Conservation (phyloP, 2,329 filamentous ascomycete genomes). For the Karstenula rhodostoma region DNA sequence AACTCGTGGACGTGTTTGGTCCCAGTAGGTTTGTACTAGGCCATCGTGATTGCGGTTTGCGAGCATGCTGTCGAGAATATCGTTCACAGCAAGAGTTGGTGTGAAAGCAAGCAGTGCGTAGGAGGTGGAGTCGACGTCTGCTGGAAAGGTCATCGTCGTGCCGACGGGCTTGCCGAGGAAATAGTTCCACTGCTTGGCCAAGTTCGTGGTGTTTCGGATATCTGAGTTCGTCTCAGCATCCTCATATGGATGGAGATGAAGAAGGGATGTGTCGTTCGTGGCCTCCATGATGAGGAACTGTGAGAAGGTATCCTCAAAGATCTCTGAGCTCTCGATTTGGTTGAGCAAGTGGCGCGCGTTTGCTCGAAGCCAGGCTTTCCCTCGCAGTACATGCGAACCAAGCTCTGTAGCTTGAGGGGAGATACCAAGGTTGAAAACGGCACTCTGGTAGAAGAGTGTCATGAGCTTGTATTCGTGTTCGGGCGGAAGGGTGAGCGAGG, state of each 20-base stretch:
- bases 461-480: conserved; percentile 47
- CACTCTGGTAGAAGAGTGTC: conserved; percentile 42
- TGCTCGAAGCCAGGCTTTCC: conserved; percentile 25
- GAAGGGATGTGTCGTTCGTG: conserved; percentile 23
- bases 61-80: conserved; percentile 21
- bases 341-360: conserved; percentile 29
- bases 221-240: conserved; percentile 18
- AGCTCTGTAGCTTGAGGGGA: conserved; percentile 26
- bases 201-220: conserved; percentile 5
- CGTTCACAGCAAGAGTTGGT: conserved; percentile 15
- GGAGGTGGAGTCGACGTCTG: conserved; percentile 49
- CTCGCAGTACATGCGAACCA: conserved; percentile 28
- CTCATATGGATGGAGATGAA: conserved; percentile 15
- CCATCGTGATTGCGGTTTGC: conserved; percentile 53
- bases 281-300: conserved; percentile 40
- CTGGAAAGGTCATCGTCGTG: conserved; percentile 33
- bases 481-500: conserved; percentile 32
- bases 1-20: conserved; percentile 31
- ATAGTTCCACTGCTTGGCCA: conserved; percentile 37
- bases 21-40: conserved; percentile 50
- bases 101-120: conserved; percentile 37
- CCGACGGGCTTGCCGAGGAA: conserved; percentile 27
- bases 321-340: conserved; percentile 21
- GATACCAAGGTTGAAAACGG: conserved; percentile 32
- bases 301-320: conserved; percentile 37